Percentiles rank a stretch among this genome's conserved stretches.
Conservation (phyloP, 2,329 filamentous ascomycete genomes). For the Ophiocordyceps camponoti-saundersi region DNA sequence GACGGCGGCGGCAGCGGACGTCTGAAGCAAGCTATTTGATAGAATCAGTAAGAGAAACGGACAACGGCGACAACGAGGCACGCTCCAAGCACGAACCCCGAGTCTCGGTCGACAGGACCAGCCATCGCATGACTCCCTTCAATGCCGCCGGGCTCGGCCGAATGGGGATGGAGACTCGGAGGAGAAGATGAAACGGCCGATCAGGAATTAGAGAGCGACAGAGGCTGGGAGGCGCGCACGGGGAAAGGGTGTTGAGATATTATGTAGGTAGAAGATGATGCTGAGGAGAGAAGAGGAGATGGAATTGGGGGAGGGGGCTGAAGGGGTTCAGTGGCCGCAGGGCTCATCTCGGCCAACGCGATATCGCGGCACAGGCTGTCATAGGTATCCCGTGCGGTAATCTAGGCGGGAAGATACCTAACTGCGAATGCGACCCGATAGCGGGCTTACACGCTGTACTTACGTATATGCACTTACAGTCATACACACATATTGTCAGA, state of each 20-base stretch:
- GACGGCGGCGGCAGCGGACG: slow-evolving; percentile 12
- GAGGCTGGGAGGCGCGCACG: background rate
- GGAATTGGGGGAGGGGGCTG: background rate
- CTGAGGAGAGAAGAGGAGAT: background rate
- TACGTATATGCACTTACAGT: too few relatives aligned
- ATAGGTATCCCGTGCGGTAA: background rate
- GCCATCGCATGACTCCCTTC: background rate
- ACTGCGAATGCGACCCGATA: background rate
- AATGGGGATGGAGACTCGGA: background rate
- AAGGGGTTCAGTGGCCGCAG: background rate
- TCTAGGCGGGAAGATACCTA: background rate
- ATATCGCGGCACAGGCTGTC: background rate
- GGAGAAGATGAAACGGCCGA: background rate
- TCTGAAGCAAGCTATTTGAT: slow-evolving; percentile 11
- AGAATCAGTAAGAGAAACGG: background rate
- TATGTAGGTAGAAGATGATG: background rate
- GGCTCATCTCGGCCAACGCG: background rate
- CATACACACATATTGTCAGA: too few relatives aligned
- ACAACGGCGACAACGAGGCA: background rate
- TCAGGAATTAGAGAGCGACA: background rate
- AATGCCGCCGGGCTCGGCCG: background rate
- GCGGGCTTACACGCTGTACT: background rate
- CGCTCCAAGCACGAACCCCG: background rate
- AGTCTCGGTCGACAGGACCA: background rate
- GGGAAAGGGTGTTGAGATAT: background rate